Evolutionary conservation across 2,329 filamentous ascomycete species (phyloP).

Genomic region (Penicillium sp.): DNA sequence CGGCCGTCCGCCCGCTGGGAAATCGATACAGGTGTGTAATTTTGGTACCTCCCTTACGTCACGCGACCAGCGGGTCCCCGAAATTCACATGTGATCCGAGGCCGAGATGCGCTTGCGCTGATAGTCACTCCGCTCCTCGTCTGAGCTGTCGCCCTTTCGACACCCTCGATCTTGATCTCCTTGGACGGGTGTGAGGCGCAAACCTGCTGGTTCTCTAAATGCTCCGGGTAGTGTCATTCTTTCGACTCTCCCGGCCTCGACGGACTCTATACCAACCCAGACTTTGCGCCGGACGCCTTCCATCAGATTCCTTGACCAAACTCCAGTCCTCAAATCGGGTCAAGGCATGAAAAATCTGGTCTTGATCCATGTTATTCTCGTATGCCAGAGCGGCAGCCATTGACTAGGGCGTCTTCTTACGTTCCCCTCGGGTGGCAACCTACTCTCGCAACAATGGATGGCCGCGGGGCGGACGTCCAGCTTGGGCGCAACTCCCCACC

Average conservation of each 20-base stretch:
- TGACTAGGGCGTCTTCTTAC: slow-evolving; percentile 7
- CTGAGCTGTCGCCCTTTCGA: too few relatives aligned
- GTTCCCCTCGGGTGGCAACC: slow-evolving; percentile 1
- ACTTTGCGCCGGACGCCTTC: too few relatives aligned
- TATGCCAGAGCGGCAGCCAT: slow-evolving; percentile 23
- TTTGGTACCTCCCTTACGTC: slow-evolving; percentile 34
- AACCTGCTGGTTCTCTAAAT: too few relatives aligned
- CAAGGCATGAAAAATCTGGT: slow-evolving; percentile 32
- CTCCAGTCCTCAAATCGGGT: too few relatives aligned
- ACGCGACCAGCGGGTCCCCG: slow-evolving; percentile 32
- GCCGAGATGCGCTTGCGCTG: slow-evolving; percentile 16
- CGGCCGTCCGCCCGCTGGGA: too few relatives aligned
- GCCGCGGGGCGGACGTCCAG: slow-evolving; percentile 30
- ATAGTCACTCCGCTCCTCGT: too few relatives aligned
- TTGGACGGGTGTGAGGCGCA: too few relatives aligned
- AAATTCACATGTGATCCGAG: slow-evolving; percentile 39
- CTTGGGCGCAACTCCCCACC: slow-evolving; percentile 51
- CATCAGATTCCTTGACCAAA: too few relatives aligned
- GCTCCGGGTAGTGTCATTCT: too few relatives aligned
- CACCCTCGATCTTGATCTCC: too few relatives aligned
- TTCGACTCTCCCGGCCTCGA: too few relatives aligned
- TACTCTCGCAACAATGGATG: slow-evolving; percentile 30
- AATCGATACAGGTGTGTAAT: slow-evolving; percentile 13
- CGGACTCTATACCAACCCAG: too few relatives aligned
- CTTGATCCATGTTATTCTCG: slow-evolving; percentile 23